phyloP scores from a whole-genome alignment of 2,329 filamentous ascomycete genomes.

The Verticillium nubilum region DNA sequence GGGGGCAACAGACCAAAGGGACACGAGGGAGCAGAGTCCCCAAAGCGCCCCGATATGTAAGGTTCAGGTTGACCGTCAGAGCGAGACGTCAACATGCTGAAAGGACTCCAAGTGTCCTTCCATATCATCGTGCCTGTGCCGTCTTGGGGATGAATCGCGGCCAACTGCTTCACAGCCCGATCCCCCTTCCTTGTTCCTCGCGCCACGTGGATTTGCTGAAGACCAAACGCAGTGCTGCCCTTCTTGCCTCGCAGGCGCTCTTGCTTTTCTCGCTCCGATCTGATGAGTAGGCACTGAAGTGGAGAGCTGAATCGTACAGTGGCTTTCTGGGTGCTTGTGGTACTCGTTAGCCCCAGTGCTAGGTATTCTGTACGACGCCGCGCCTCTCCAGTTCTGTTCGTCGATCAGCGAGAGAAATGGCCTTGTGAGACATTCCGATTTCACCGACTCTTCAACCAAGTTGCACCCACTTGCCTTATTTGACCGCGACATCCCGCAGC shows the following conservation, averaged over 20 bases:
- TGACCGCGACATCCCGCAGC: not conserved
- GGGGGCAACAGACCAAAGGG: slow-evolving; percentile 10
- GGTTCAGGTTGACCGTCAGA: slow-evolving; percentile 11
- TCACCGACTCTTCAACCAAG: slow-evolving; percentile 7
- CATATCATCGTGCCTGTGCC: slow-evolving; percentile 7
- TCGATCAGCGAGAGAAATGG: not conserved
- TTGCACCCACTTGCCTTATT: not conserved
- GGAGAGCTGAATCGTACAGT: not conserved
- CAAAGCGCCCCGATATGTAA: slow-evolving; percentile 8
- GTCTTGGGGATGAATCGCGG: not conserved
- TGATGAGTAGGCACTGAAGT: not conserved
- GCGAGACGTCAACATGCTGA: slow-evolving; percentile 8
- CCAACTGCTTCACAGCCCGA: not conserved
- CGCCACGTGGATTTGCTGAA: slow-evolving; percentile 8
- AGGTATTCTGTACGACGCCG: not conserved
- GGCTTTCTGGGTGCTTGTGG: not conserved
- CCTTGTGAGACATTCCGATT: slow-evolving; percentile 2
- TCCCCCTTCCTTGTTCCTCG: slow-evolving; percentile 2
- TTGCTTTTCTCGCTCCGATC: not conserved
- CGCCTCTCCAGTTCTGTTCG: not conserved
- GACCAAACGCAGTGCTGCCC: not conserved
- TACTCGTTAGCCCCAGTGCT: slow-evolving; percentile 1
- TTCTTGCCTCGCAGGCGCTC: not conserved
- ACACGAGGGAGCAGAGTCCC: not conserved
- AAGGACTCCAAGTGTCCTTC: slow-evolving; percentile 3